Base-by-base conservation (phyloP, 2,329 filamentous ascomycete species). In the Lasiodiplodia sp. region DNA sequence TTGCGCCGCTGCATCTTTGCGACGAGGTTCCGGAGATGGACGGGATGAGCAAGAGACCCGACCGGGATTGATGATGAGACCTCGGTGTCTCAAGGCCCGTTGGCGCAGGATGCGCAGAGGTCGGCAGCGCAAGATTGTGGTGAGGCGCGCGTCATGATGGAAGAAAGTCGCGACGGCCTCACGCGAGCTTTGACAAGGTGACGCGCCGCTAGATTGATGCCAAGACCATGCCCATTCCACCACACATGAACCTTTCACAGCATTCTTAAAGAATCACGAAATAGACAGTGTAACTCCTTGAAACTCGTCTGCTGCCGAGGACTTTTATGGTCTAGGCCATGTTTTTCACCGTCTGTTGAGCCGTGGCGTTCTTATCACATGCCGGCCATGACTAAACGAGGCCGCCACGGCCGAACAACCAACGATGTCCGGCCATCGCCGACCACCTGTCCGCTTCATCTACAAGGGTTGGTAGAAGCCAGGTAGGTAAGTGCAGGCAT, bases 1-100 rank as follows among this genome's bases (percentile, higher is more conserved):
- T 68, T 68, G 18, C 67, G 67, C 38, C 58, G 51, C 44, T 58
- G 55, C 68, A 66, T 69, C 21, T 53, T 69, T 31, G 62, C 58
- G 52, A 21, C 37, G 21, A 34, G 53, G 23, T 21, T 14, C 16
- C n/a, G n/a, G 12, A 10, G 53, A 25, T 8, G 31, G 40, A 25
- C 23, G 18, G 11, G n/a, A 47, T 3, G 25, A 23, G n/a, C 21
- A 12, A 18, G 25, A 11, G 8, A 6, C 3, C n/a, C 16, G 14
- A 16, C 2, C 6, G 11, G 18, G 23, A 21, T 2, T 44, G 8
- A 18, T n/a, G 21, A 16, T 21, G 23, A 66, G 6, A 2, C 5
- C 2, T 57, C 11, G 28, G 11, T 4, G 6, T 5, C 18, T 67
- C 44, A 60, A 25, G 55, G 23, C 7, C 21, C 18, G n/a, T 23